These are phyloP conservation scores for Phyllosticta citribraziliensis DNA, from an alignment of 2,329 filamentous ascomycete genomes.

Conservation along the genomic window DNA sequence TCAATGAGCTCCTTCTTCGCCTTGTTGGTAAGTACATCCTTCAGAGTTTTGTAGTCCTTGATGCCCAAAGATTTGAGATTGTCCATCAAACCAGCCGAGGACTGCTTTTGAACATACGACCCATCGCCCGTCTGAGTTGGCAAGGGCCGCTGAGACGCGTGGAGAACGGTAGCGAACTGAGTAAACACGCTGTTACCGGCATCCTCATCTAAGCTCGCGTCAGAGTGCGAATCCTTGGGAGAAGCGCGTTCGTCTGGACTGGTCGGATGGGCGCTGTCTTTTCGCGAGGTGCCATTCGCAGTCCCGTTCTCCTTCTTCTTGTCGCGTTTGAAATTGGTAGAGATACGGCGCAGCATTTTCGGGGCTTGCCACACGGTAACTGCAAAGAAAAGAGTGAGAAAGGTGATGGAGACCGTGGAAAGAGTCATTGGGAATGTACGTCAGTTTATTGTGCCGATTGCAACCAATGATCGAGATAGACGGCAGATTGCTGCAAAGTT, in stretches of 20 bases:
- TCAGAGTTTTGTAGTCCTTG: conserved; percentile 30
- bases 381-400: background rate
- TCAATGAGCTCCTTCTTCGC: conserved; percentile 55
- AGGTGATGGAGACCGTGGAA: background rate
- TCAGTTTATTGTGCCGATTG: background rate
- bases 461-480: background rate
- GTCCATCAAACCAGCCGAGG: conserved; percentile 40
- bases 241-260: background rate
- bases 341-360: conserved; percentile 13
- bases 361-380: background rate
- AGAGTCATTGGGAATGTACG: background rate
- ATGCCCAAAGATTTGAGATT: conserved; percentile 49
- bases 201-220: conserved; percentile 14
- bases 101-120: conserved; percentile 29
- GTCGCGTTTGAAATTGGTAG: conserved; percentile 14
- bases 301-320: conserved; percentile 13
- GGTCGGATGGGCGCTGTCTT: background rate
- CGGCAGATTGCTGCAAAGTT: background rate
- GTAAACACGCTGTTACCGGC: conserved; percentile 10
- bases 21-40: conserved; percentile 54
- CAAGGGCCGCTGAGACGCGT: conserved; percentile 13
- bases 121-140: conserved; percentile 17
- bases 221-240: conserved; percentile 11
- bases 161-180: conserved; percentile 13
- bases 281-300: conserved; percentile 4